Base-by-base conservation (phyloP, 2,329 filamentous ascomycete species). In the Sclerotinia spermophila region DNA sequence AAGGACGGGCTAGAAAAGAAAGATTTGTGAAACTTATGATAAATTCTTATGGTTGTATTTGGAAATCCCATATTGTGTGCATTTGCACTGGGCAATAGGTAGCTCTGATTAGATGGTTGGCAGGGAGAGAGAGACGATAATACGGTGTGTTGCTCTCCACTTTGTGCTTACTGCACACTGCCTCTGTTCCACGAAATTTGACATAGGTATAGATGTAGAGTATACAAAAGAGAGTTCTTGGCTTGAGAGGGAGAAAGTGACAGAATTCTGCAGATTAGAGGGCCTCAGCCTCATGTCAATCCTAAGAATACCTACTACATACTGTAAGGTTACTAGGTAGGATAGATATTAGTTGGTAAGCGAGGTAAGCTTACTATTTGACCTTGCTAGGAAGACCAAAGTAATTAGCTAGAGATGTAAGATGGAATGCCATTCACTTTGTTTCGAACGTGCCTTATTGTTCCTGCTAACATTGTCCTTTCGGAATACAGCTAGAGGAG, bases 81-180 rank as follows among this genome's bases (percentile, higher is more conserved):
- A 64, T 35, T n/a, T 64, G 15, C 30, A 38, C 10, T 38, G 21
- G 30, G 27, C 15, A 48, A 27, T 24, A 17, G 21, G 21, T n/a
- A 17, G 30, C 21, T 45, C 30, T 48, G n/a, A 8, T n/a, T n/a
- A n/a, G 27, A 45, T 48, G 24, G 42, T 13, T 15, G 21, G 60
- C 5, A 45, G 42, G 21, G 61, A 10, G 35, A 40, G 61, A 10
- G 35, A 40, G 35, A 40, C 38, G 2, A 51, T 27, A 38, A 38
- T 5, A 64, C 24, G 15, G 27, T 30, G 13, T 65, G 61, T 15
- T 65, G 19, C 33, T 21, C 44, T 40, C 61, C 17, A 53, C 24
- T 40, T 30, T 65, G 15, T 65, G 44, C 61, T 51, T 27, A 64
- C 24, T 61, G 40, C 19, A 44, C 40, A 62, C 59, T 65, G 61